Evolutionary conservation across 1,139 yeast genomes (phyloP).

Genomic region (Suhomyces panamericanus): DNA sequence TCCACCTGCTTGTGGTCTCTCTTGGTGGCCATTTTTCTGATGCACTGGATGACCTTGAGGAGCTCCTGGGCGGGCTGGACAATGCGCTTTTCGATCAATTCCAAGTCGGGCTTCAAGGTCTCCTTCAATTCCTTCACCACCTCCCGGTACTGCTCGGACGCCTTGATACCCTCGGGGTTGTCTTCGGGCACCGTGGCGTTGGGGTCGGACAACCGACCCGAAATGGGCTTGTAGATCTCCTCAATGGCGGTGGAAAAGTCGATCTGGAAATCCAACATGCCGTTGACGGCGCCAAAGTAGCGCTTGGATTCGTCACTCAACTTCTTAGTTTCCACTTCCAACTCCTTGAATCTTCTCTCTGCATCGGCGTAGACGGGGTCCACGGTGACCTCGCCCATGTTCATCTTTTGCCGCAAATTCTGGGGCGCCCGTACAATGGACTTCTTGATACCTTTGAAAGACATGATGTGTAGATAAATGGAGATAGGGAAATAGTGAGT

Average conservation of each 20-base stretch:
- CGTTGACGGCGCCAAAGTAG: constrained; percentile 87
- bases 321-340: constrained; percentile 86
- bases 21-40: constrained; percentile 91
- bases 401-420: constrained; percentile 70
- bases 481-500: not conserved
- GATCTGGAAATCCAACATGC: constrained; percentile 89
- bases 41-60: constrained; percentile 73
- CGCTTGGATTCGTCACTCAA: constrained; percentile 87
- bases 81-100: constrained; percentile 84
- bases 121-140: constrained; percentile 84
- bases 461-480: constrained; percentile 48
- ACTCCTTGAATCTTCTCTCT: constrained; percentile 89
- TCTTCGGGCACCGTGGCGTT: constrained; percentile 83
- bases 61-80: constrained; percentile 92
- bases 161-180: constrained; percentile 93
- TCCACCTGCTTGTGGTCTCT: constrained; percentile 95
- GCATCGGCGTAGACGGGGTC: constrained; percentile 95
- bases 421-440: constrained; percentile 86
- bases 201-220: constrained; percentile 90
- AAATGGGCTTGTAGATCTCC: constrained; percentile 93
- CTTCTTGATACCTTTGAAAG: constrained; percentile 91
- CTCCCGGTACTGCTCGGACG: constrained; percentile 87
- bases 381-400: constrained; percentile 80
- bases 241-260: constrained; percentile 93
- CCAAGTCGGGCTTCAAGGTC: constrained; percentile 87